These are phyloP conservation scores for Phytophthora rubi DNA, from an alignment of 352 stramenopile species.

Conservation along the genomic window DNA sequence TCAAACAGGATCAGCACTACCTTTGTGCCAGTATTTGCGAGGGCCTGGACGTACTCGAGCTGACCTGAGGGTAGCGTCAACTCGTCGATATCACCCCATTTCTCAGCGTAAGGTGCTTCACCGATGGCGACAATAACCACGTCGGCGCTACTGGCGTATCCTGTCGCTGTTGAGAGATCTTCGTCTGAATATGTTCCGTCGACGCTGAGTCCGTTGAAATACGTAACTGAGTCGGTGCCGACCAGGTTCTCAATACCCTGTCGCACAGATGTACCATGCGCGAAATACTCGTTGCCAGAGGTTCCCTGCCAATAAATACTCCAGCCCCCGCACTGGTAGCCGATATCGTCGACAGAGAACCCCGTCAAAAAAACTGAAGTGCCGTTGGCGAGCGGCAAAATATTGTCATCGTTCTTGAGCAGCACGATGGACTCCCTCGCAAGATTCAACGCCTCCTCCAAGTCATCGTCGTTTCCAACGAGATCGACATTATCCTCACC, in stretches of 20 bases:
- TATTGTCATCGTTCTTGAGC: slow-evolving; percentile 68
- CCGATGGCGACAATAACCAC: slow-evolving; percentile 42
- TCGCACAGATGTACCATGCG: slow-evolving; percentile 39
- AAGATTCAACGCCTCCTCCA: slow-evolving; percentile 55
- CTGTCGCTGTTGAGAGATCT: slow-evolving; percentile 30
- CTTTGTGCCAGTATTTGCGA: slow-evolving; percentile 62
- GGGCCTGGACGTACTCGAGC: slow-evolving; percentile 69
- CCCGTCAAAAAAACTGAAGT: slow-evolving; percentile 65
- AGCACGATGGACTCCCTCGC: slow-evolving; percentile 78
- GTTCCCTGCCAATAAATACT: slow-evolving; percentile 84
- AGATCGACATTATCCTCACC: slow-evolving; percentile 43
- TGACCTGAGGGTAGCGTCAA: slow-evolving; percentile 65
- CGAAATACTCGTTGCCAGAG: slow-evolving; percentile 64
- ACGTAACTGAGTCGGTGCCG: slow-evolving; percentile 31
- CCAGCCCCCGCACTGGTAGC: slow-evolving; percentile 76
- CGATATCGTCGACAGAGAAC: slow-evolving; percentile 58
- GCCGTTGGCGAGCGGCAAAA: slow-evolving; percentile 47
- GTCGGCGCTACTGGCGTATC: slow-evolving; percentile 26
- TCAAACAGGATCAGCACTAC: slow-evolving; percentile 79
- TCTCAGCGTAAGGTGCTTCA: slow-evolving; percentile 59
- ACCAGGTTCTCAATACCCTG: slow-evolving; percentile 36
- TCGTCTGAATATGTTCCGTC: slow-evolving; percentile 38
- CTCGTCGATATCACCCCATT: slow-evolving; percentile 83
- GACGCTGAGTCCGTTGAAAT: slow-evolving; percentile 39
- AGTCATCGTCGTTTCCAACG: slow-evolving; percentile 51